Evolutionary conservation across 2,329 filamentous ascomycete genomes (phyloP).

Genomic region (Scedosporium boydii): DNA sequence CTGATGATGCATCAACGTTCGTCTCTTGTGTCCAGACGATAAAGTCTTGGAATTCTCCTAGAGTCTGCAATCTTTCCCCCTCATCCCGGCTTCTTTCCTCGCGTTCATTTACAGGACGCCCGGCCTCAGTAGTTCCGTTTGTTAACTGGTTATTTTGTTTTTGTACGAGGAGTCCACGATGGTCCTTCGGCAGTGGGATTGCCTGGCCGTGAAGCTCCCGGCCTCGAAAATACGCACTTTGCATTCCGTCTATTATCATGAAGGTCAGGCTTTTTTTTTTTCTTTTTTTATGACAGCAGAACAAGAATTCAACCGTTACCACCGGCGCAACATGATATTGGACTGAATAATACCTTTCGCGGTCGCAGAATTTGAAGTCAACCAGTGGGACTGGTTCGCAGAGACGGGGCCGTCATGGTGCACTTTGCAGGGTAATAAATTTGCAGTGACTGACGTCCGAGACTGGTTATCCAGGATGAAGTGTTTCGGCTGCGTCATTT

Average conservation of each 20-base stretch:
- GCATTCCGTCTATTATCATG: slow-evolving; percentile 32
- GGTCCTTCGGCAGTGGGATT: slow-evolving; percentile 60
- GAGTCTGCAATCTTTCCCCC: slow-evolving; percentile 49
- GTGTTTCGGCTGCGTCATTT: slow-evolving; percentile 34
- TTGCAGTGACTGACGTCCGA: slow-evolving; percentile 40
- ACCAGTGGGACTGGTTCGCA: slow-evolving; percentile 60
- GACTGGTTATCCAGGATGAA: slow-evolving; percentile 20
- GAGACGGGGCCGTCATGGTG: slow-evolving; percentile 67
- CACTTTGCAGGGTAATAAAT: slow-evolving; percentile 73
- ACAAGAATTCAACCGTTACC: slow-evolving; percentile 12
- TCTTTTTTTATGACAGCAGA: background rate
- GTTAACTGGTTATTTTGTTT: slow-evolving; percentile 24
- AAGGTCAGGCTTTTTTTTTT: background rate
- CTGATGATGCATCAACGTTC: slow-evolving; percentile 45
- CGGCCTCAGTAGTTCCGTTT: slow-evolving; percentile 15
- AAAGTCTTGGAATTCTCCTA: slow-evolving; percentile 63
- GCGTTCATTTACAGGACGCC: slow-evolving; percentile 25
- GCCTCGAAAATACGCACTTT: slow-evolving; percentile 65
- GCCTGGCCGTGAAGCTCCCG: slow-evolving; percentile 63
- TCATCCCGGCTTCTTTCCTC: slow-evolving; percentile 21
- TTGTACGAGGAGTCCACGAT: slow-evolving; percentile 54
- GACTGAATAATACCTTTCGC: slow-evolving; percentile 27
- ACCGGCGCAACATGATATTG: background rate
- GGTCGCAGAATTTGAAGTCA: slow-evolving; percentile 31
- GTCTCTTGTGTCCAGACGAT: slow-evolving; percentile 79